Conservation (phyloP, 495 filamentous ascomycete genomes). For the Penicillium arizonense region DNA sequence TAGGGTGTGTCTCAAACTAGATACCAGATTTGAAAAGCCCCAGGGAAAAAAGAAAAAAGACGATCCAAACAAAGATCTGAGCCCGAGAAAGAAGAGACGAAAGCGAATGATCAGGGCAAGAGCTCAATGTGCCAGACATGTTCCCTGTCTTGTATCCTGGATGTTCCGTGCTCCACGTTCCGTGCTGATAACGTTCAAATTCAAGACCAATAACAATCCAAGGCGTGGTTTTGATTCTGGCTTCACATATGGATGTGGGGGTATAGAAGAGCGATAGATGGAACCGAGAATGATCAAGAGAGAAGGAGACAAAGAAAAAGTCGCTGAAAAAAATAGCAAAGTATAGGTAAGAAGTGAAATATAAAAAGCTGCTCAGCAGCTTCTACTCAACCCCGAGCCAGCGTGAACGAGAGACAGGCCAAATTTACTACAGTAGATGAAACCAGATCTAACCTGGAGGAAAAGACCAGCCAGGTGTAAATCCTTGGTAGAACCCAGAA, state of each 20-base stretch:
- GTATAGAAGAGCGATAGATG: not conserved
- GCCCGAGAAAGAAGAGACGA: constrained; percentile 4
- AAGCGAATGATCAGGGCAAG: not conserved
- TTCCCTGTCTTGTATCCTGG: constrained; percentile 5
- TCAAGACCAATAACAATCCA: not conserved
- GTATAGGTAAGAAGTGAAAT: constrained; percentile 16
- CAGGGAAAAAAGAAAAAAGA: not conserved
- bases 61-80: constrained; percentile 1
- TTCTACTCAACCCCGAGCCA: not conserved
- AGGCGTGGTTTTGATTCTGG: no score
- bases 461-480: constrained; percentile 33
- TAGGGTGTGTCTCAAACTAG: constrained; percentile 16
- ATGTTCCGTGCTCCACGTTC: not conserved
- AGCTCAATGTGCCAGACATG: constrained; percentile 12
- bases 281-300: constrained; percentile 4
- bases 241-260: not conserved
- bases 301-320: not conserved
- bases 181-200: not conserved
- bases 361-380: constrained; percentile 13
- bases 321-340: not conserved
- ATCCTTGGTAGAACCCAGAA: constrained; percentile 22
- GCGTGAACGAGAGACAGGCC: not conserved
- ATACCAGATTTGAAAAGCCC: constrained; percentile 1
- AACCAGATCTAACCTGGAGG: constrained; percentile 21
- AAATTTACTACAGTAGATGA: not conserved